Evolutionary conservation across 768 basidiomycete species (phyloP).

Genomic region (Phylloporus arenicola): DNA sequence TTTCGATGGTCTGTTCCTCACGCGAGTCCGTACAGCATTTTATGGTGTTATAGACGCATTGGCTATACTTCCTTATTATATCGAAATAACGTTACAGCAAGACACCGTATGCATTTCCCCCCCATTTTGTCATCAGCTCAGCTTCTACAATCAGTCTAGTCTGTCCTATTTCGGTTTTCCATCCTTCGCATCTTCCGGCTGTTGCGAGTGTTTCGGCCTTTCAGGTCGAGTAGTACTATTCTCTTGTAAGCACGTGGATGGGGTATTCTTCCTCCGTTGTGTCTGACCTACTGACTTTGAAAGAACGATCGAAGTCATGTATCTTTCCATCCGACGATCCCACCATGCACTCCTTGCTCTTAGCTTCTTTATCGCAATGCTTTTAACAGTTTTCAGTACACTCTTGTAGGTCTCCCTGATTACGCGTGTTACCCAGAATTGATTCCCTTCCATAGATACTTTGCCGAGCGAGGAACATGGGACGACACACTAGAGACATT

Average conservation of each 20-base stretch:
- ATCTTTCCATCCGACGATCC: constrained; percentile 76
- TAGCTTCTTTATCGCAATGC: constrained; percentile 84
- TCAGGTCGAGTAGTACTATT: constrained; percentile 77
- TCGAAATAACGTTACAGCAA: constrained; percentile 76
- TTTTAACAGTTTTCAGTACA: constrained; percentile 83
- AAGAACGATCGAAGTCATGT: constrained; percentile 91
- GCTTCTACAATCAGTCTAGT: constrained; percentile 36
- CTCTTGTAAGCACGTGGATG: constrained; percentile 54
- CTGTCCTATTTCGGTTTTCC: constrained; percentile 84
- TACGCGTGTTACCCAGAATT: neutral
- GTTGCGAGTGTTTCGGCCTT: constrained; percentile 83
- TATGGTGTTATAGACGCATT: constrained; percentile 83
- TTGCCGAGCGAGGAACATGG: constrained; percentile 88
- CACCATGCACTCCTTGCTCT: constrained; percentile 85
- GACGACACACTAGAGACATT: constrained; percentile 75
- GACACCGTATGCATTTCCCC: constrained; percentile 62
- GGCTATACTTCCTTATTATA: constrained; percentile 84
- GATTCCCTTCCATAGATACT: constrained; percentile 49
- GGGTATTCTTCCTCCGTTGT: neutral
- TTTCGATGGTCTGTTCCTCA: neutral
- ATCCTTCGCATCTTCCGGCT: constrained; percentile 88
- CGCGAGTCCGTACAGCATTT: constrained; percentile 45
- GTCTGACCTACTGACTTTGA: constrained; percentile 1
- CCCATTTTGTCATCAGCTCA: neutral
- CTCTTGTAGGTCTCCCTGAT: constrained; percentile 48